Evolutionary conservation across 2,329 filamentous ascomycete species (phyloP).

Genomic region (Albophoma yamanashiensis): DNA sequence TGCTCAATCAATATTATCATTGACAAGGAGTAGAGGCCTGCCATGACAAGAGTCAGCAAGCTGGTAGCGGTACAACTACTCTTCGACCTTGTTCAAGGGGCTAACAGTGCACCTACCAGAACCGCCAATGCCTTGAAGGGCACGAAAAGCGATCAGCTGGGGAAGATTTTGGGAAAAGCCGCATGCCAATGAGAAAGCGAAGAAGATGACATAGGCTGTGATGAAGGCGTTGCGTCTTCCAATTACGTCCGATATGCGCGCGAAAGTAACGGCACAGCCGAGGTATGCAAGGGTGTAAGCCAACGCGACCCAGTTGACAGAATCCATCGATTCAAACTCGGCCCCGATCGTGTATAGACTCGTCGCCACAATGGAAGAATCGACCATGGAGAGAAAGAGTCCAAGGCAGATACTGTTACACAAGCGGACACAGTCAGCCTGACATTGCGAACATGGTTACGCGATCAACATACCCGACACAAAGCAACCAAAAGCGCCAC

Average conservation of each 20-base stretch:
- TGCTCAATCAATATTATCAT: constrained; percentile 46
- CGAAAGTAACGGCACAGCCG: constrained; percentile 43
- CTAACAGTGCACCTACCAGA: constrained; percentile 24
- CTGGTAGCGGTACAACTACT: not conserved
- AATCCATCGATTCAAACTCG: constrained; percentile 34
- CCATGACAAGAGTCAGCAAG: not conserved
- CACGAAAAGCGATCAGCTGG: constrained; percentile 38
- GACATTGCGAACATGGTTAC: not conserved
- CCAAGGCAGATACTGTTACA: constrained; percentile 34
- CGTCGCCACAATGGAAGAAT: constrained; percentile 50
- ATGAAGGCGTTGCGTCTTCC: constrained; percentile 42
- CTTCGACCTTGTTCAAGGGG: not conserved
- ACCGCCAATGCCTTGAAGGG: constrained; percentile 40
- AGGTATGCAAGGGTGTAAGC: constrained; percentile 47
- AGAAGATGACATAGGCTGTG: constrained; percentile 39
- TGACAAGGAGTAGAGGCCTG: constrained; percentile 42
- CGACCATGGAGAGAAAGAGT: constrained; percentile 47
- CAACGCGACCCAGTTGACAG: constrained; percentile 44
- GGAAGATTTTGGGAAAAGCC: constrained; percentile 21
- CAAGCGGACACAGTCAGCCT: not conserved
- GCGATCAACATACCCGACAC: constrained; percentile 17
- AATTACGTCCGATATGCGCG: constrained; percentile 43
- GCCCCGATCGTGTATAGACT: constrained; percentile 43
- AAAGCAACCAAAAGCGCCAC: constrained; percentile 22
- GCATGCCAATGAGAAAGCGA: constrained; percentile 45